These are phyloP conservation scores for Pulveroboletus sp. DNA, from an alignment of 768 basidiomycete species.

Conservation along the genomic window DNA sequence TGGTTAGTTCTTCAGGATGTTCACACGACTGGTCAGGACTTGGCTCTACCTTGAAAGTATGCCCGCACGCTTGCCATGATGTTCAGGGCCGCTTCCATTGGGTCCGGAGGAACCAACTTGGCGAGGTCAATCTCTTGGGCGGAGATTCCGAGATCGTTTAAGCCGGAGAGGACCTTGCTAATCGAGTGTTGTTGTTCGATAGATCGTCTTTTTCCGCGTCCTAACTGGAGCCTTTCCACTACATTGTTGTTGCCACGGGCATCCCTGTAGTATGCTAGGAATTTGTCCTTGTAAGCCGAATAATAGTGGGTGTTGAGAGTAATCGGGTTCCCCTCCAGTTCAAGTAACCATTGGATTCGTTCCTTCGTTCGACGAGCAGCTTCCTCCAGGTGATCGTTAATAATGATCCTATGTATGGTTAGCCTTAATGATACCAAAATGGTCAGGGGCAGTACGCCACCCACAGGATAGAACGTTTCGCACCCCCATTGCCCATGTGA, in stretches of 20 bases:
- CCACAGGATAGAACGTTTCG: constrained; percentile 38
- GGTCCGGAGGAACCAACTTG: constrained; percentile 49
- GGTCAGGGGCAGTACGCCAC: constrained; percentile 7
- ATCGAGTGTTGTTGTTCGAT: constrained; percentile 19
- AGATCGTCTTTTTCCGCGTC: not conserved
- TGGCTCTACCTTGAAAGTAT: constrained; percentile 68
- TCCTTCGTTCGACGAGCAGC: constrained; percentile 38
- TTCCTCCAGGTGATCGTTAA: constrained; percentile 49
- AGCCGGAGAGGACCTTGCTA: constrained; percentile 23
- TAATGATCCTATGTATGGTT: constrained; percentile 37
- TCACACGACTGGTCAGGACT: not conserved
- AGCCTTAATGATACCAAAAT: not conserved
- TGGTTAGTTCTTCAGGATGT: not conserved
- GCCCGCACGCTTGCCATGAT: constrained; percentile 75
- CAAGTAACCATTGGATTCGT: constrained; percentile 47
- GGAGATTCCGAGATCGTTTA: constrained; percentile 25
- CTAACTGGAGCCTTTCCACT: constrained; percentile 1
- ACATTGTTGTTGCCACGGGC: constrained; percentile 12
- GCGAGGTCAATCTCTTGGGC: constrained; percentile 43
- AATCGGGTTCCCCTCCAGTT: constrained; percentile 46
- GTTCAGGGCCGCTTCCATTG: constrained; percentile 50
- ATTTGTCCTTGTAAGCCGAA: constrained; percentile 47
- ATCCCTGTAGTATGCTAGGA: constrained; percentile 47
- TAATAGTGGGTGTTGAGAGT: constrained; percentile 55
- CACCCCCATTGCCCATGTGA: constrained; percentile 47